phyloP scores from a whole-genome alignment of 148 eudicot species.

The Dysphania ambrosioides region DNA sequence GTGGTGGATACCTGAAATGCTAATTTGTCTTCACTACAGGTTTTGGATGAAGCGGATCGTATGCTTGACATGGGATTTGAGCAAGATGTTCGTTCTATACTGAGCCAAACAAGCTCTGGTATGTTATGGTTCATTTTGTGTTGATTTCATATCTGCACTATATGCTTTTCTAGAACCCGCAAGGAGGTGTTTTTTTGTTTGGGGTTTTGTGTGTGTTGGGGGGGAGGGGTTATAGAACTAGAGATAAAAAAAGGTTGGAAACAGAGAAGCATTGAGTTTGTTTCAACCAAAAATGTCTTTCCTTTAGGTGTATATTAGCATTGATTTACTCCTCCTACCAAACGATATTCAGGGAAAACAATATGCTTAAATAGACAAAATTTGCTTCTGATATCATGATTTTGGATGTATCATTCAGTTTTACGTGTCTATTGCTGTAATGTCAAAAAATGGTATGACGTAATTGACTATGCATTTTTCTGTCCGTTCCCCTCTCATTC shows the following conservation, averaged over 20 bases:
- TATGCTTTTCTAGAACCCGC: not conserved
- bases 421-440: not conserved
- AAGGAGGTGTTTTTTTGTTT: too few species aligned
- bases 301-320: too few species aligned
- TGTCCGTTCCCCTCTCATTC: not conserved
- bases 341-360: too few species aligned
- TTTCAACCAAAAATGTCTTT: not conserved
- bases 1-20: not conserved
- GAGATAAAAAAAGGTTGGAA: too few species aligned
- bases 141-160: not conserved
- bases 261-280: not conserved
- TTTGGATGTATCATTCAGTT: not conserved
- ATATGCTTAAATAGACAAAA: too few species aligned
- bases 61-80: constrained; percentile 99
- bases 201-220: too few species aligned
- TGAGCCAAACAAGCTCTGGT: constrained; percentile 78
- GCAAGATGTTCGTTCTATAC: constrained; percentile 86
- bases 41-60: constrained; percentile 97
- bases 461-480: not conserved
- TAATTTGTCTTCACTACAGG: constrained; percentile 38
- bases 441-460: not conserved
- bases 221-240: too few species aligned
- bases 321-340: too few species aligned
- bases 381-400: too few species aligned
- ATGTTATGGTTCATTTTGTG: constrained; percentile 20